Percentiles rank a stretch among this genome's conserved stretches.
These are phyloP conservation scores for Schrenkiella parvula DNA, from an alignment of 345 rosid genomes.

Conservation along the genomic window DNA sequence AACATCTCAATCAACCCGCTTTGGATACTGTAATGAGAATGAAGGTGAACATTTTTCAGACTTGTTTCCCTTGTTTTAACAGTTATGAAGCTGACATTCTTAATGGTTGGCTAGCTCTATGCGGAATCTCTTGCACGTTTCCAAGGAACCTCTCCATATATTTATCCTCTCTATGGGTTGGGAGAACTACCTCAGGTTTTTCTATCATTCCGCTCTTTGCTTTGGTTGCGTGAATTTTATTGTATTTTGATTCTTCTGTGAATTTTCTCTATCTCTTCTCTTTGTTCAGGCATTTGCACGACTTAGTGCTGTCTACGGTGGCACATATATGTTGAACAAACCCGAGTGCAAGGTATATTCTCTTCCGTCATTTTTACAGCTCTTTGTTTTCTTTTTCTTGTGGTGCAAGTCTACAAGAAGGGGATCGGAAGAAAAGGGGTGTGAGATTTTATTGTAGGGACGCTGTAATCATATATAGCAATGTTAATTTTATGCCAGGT, in stretches of 20 bases:
- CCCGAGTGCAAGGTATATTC: constrained; percentile 79
- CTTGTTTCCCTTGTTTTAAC: constrained; percentile 2
- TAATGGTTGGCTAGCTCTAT: constrained; percentile 56
- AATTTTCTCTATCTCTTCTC: constrained; percentile 11
- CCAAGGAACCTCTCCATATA: constrained; percentile 89
- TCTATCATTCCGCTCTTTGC: constrained; percentile 10
- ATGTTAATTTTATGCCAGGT: constrained; percentile 43
- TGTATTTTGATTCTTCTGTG: neutral
- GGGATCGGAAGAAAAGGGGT: too few species aligned
- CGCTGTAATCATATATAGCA: neutral
- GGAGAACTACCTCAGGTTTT: constrained; percentile 95
- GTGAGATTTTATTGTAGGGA: constrained; percentile 6
- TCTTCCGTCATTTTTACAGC: neutral
- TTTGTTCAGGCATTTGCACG: constrained; percentile 81
- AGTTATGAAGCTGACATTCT: constrained; percentile 13
- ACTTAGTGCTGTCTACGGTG: constrained; percentile 92
- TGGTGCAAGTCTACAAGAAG: neutral
- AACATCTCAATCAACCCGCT: constrained; percentile 73
- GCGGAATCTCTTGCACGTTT: constrained; percentile 92
- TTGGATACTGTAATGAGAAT: constrained; percentile 74
- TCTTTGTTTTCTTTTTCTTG: neutral
- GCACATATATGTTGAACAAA: constrained; percentile 95
- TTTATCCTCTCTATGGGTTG: constrained; percentile 86
- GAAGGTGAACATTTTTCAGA: constrained; percentile 47
- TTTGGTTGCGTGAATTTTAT: neutral